A percentile compares a stretch with the other conserved stretches of the same genome.
phyloP scores from a whole-genome alignment of 2,329 filamentous ascomycete genomes.

The Phyllosticta paracitricarpa region DNA sequence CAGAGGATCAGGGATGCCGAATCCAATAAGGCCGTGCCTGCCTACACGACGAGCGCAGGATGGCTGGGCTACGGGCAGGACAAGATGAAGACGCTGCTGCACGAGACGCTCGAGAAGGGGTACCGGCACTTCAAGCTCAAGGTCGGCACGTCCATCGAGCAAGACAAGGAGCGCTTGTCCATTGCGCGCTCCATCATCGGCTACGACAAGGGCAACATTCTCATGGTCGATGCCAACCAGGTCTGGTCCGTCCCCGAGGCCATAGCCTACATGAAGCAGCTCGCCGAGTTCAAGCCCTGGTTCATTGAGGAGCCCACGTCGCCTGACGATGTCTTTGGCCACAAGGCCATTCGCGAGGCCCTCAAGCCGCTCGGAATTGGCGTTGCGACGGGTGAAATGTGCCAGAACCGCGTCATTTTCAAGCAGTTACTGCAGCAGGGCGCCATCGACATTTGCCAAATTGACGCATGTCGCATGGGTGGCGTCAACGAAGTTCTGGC shows the following conservation, averaged over 20 bases:
- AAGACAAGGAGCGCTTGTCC: slow-evolving; percentile 58
- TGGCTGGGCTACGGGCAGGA: slow-evolving; percentile 89
- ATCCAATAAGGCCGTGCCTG: slow-evolving; percentile 65
- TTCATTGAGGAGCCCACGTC: slow-evolving; percentile 93
- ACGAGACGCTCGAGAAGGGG: slow-evolving; percentile 64
- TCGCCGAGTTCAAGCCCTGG: slow-evolving; percentile 78
- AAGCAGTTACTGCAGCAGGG: slow-evolving; percentile 76
- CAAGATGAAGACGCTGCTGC: slow-evolving; percentile 67
- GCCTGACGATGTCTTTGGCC: slow-evolving; percentile 80
- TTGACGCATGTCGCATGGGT: slow-evolving; percentile 81
- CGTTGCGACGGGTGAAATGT: slow-evolving; percentile 90
- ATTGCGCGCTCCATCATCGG: slow-evolving; percentile 75
- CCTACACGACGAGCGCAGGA: slow-evolving; percentile 82
- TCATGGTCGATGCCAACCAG: slow-evolving; percentile 94
- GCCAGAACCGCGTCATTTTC: slow-evolving; percentile 88
- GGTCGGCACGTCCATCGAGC: slow-evolving; percentile 63
- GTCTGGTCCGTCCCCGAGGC: slow-evolving; percentile 86
- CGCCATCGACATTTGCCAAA: slow-evolving; percentile 80
- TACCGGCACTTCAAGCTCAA: slow-evolving; percentile 89
- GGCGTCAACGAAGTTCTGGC: slow-evolving; percentile 88
- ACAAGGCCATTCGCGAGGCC: slow-evolving; percentile 74
- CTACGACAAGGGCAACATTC: slow-evolving; percentile 69
- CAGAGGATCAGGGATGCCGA: slow-evolving; percentile 65
- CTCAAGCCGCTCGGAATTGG: slow-evolving; percentile 66
- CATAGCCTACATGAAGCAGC: slow-evolving; percentile 73